These are phyloP conservation scores for Nigrospora osmanthi DNA, from an alignment of 2,329 filamentous ascomycete species.

Conservation along the genomic window DNA sequence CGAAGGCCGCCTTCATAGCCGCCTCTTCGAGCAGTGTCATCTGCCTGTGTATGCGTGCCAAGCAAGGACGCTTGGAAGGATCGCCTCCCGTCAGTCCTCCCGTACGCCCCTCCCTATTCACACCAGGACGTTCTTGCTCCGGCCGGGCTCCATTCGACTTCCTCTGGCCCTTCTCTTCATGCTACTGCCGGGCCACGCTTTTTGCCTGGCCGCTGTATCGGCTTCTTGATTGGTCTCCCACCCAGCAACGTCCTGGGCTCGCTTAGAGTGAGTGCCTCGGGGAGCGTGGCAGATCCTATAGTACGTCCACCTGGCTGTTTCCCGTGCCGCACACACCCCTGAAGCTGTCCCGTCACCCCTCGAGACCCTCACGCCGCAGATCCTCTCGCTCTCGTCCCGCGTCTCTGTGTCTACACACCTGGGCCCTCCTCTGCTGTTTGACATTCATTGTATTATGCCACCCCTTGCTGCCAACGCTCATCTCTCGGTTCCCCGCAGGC, in stretches of 20 bases:
- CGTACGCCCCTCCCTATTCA: not conserved
- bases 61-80: slow-evolving; percentile 10
- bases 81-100: not conserved
- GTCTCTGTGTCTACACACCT: slow-evolving; percentile 23
- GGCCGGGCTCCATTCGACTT: slow-evolving; percentile 24
- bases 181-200: slow-evolving; percentile 25
- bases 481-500: slow-evolving; percentile 23
- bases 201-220: slow-evolving; percentile 17
- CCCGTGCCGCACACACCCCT: slow-evolving; percentile 9
- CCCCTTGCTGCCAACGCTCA: slow-evolving; percentile 7
- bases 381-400: slow-evolving; percentile 21
- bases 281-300: slow-evolving; percentile 18
- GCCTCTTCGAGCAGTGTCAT: slow-evolving; percentile 20
- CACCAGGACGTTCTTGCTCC: slow-evolving; percentile 18
- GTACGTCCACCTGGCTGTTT: slow-evolving; percentile 20
- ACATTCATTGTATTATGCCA: slow-evolving; percentile 24
- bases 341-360: slow-evolving; percentile 20
- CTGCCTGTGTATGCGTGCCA: slow-evolving; percentile 30
- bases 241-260: not conserved
- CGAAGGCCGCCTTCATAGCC: slow-evolving; percentile 18
- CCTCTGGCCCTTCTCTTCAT: slow-evolving; percentile 27
- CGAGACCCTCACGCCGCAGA: slow-evolving; percentile 15
- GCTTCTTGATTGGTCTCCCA: slow-evolving; percentile 4
- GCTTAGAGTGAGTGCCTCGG: slow-evolving; percentile 7
- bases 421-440: slow-evolving; percentile 28